Conservation (phyloP, 257 asterid species). For the Haberlea rhodopensis region DNA sequence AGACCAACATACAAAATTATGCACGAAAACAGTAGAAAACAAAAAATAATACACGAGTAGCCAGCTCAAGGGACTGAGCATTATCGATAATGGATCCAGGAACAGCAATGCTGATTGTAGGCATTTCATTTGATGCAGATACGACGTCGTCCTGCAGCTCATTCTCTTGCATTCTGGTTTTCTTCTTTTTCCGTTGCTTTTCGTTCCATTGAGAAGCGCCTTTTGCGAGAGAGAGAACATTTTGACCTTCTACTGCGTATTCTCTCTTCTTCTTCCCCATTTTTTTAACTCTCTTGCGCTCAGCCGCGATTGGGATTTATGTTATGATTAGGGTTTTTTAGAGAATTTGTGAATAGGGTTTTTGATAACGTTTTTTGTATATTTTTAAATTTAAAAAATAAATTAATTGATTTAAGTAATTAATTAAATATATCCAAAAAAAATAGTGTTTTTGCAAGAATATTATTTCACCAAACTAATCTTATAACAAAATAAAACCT, state of each 20-base stretch:
- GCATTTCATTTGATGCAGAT: conserved; percentile 28
- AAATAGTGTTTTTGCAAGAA: too few relatives aligned
- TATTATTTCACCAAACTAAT: too few relatives aligned
- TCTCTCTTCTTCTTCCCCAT: conserved; percentile 63
- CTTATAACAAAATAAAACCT: too few relatives aligned
- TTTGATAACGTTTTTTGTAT: too few relatives aligned
- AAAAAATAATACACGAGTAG: conserved; percentile 57
- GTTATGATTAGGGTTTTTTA: too few relatives aligned
- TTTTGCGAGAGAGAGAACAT: conserved; percentile 21
- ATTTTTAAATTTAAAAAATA: too few relatives aligned
- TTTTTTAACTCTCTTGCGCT: too few relatives aligned
- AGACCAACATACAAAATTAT: conserved; percentile 9
- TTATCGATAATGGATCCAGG: conserved; percentile 86
- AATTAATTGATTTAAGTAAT: too few relatives aligned
- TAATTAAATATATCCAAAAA: too few relatives aligned
- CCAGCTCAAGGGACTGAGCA: conserved; percentile 81
- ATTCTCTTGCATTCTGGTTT: conserved; percentile 32
- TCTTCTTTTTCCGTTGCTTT: conserved; percentile 41
- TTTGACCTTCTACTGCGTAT: conserved; percentile 27
- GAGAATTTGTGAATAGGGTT: too few relatives aligned
- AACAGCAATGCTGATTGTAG: conserved; percentile 69
- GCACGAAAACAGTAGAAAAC: background rate
- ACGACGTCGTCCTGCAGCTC: conserved; percentile 28
- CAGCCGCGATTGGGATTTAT: too few relatives aligned
- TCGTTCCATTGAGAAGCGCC: conserved; percentile 36